Evolutionary conservation across 495 filamentous ascomycete genomes (phyloP).

Genomic region (Neurospora hispaniola): DNA sequence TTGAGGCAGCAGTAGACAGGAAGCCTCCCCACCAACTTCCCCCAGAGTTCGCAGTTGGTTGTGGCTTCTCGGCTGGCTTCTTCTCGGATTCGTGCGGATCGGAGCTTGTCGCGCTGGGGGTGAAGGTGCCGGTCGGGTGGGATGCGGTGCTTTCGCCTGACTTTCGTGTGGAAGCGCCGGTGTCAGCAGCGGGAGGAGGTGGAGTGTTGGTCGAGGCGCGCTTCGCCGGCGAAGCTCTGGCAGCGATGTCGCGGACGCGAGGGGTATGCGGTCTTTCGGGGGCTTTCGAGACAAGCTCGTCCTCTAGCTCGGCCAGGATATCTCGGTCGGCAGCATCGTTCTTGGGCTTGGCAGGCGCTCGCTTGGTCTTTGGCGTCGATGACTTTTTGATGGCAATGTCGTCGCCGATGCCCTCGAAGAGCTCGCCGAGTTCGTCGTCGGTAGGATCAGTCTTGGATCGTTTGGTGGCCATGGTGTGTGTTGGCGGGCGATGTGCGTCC

Average conservation of each 20-base stretch:
- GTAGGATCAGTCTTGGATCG: conserved; percentile 44
- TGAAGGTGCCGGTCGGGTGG: conserved; percentile 46
- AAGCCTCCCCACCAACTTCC: conserved; percentile 84
- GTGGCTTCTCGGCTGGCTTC: conserved; percentile 29
- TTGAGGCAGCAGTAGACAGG: conserved; percentile 39
- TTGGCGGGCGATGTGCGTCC: not conserved
- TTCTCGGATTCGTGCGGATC: conserved; percentile 44
- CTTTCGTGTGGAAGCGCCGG: conserved; percentile 42
- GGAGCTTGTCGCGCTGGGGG: conserved; percentile 33
- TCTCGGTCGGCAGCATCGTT: conserved; percentile 46
- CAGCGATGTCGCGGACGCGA: conserved; percentile 50
- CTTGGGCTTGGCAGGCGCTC: conserved; percentile 34
- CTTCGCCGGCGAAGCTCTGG: conserved; percentile 44
- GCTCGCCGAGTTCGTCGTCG: conserved; percentile 72
- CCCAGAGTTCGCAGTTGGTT: conserved; percentile 18
- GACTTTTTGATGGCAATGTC: conserved; percentile 35
- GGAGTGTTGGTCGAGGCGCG: conserved; percentile 46
- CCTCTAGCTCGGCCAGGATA: conserved; percentile 76
- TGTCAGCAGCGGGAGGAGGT: conserved; percentile 34
- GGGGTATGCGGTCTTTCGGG: conserved; percentile 75
- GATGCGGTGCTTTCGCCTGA: conserved; percentile 64
- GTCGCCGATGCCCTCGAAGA: conserved; percentile 64
- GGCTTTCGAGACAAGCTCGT: conserved; percentile 54
- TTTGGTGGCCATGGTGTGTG: conserved; percentile 30
- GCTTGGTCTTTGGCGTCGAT: conserved; percentile 33